These are phyloP conservation scores for Colletotrichum sp. DNA, from an alignment of 2,329 filamentous ascomycete species.

Conservation along the genomic window DNA sequence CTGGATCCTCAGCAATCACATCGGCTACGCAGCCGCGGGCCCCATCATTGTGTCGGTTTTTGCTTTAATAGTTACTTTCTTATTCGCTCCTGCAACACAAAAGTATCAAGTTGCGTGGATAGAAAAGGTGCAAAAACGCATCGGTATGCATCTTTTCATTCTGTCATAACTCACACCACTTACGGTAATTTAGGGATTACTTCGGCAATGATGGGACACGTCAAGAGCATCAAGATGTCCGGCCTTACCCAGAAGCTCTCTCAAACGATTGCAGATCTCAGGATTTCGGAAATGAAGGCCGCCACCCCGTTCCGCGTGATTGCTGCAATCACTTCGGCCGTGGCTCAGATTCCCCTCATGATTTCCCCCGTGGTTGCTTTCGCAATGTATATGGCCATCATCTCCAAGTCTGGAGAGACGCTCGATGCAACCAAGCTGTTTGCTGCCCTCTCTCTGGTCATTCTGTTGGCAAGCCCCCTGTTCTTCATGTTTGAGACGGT, in stretches of 20 bases:
- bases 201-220: constrained; percentile 49
- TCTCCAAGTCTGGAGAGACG: neutral
- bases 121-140: constrained; percentile 51
- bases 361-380: constrained; percentile 20
- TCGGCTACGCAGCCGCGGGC: constrained; percentile 37
- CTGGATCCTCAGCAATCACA: constrained; percentile 35
- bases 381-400: constrained; percentile 7
- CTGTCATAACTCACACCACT: neutral
- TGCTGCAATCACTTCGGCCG: constrained; percentile 36
- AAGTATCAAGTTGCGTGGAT: constrained; percentile 46
- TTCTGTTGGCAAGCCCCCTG: constrained; percentile 30
- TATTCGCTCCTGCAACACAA: constrained; percentile 29
- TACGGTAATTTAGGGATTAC: constrained; percentile 38
- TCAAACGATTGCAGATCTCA: constrained; percentile 21
- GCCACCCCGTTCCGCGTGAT: constrained; percentile 34
- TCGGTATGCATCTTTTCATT: constrained; percentile 38
- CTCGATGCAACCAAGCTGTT: constrained; percentile 22
- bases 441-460: constrained; percentile 25
- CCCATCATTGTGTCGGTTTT: constrained; percentile 35
- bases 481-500: constrained; percentile 40
- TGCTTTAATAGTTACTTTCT: constrained; percentile 30
- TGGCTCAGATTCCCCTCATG: constrained; percentile 33
- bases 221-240: constrained; percentile 58
- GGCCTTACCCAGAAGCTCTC: constrained; percentile 48
- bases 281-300: constrained; percentile 25